These are phyloP conservation scores for Fonsecaea monophora DNA, from an alignment of 2,329 filamentous ascomycete genomes.

Conservation along the genomic window DNA sequence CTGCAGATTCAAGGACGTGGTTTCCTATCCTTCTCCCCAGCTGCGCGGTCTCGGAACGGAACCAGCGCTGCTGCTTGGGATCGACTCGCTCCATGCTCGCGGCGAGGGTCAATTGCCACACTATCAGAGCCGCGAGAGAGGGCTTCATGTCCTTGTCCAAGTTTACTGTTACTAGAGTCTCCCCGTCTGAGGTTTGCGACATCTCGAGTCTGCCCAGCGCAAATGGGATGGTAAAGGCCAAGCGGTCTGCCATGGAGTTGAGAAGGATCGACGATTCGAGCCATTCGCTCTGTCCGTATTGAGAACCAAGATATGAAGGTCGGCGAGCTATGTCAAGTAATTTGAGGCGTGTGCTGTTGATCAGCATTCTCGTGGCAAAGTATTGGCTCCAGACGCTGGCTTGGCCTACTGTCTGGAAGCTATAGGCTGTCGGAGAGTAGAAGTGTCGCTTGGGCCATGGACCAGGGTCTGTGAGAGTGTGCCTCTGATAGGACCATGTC, in stretches of 20 bases:
- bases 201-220: conserved; percentile 18
- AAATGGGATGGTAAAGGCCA: conserved; percentile 25
- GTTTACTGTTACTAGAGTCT: conserved; percentile 50
- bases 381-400: conserved; percentile 41
- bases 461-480: conserved; percentile 24
- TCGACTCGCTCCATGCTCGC: conserved; percentile 34
- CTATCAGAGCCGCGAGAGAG: conserved; percentile 25
- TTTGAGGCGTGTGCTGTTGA: conserved; percentile 38
- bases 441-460: conserved; percentile 33
- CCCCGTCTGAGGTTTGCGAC: background rate
- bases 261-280: background rate
- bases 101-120: conserved; percentile 39
- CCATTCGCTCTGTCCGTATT: background rate
- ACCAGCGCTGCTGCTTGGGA: conserved; percentile 36
- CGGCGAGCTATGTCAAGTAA: conserved; percentile 25
- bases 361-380: conserved; percentile 39
- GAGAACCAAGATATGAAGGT: background rate
- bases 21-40: conserved; percentile 39
- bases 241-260: conserved; percentile 16
- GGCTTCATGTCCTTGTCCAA: conserved; percentile 34
- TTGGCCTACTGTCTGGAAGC: conserved; percentile 34
- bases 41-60: conserved; percentile 35
- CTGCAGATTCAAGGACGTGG: conserved; percentile 29
- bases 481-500: conserved; percentile 9
- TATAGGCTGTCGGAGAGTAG: conserved; percentile 39